Conservation (phyloP, 768 basidiomycete species). For the Lepiota venenata region DNA sequence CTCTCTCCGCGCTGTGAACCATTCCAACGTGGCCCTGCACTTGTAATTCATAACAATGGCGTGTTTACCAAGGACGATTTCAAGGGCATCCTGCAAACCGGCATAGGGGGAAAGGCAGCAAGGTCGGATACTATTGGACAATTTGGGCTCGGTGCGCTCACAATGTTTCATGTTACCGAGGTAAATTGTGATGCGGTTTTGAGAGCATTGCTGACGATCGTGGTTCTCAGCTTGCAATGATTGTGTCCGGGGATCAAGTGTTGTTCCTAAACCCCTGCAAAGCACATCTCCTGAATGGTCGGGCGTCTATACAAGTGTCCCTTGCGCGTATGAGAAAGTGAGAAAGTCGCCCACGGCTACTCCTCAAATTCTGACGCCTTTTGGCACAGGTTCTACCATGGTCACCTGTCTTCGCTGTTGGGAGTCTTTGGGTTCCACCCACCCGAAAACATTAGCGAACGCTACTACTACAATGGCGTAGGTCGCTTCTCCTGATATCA, state of each 20-base stretch:
- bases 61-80: conserved; percentile 40
- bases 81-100: conserved; percentile 39
- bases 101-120: conserved; percentile 39
- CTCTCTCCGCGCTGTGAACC: conserved; percentile 31
- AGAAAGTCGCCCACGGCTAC: background rate
- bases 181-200: conserved; percentile 22
- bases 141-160: conserved; percentile 49
- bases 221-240: conserved; percentile 25
- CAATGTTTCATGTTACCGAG: conserved; percentile 51
- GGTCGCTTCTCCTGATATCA: background rate
- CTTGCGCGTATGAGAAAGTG: conserved; percentile 24
- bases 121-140: conserved; percentile 39
- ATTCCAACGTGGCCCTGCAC: conserved; percentile 32
- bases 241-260: conserved; percentile 27
- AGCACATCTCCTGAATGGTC: conserved; percentile 31
- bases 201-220: background rate
- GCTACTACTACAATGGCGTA: conserved; percentile 7
- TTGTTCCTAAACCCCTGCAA: conserved; percentile 46
- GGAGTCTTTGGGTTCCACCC: conserved; percentile 30
- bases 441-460: background rate
- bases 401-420: conserved; percentile 37
- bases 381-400: conserved; percentile 34
- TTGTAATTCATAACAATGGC: conserved; percentile 43
- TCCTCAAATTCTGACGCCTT: background rate
- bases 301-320: conserved; percentile 27